Base-by-base conservation (phyloP, 495 filamentous ascomycete genomes). In the Acidomyces sp. region DNA sequence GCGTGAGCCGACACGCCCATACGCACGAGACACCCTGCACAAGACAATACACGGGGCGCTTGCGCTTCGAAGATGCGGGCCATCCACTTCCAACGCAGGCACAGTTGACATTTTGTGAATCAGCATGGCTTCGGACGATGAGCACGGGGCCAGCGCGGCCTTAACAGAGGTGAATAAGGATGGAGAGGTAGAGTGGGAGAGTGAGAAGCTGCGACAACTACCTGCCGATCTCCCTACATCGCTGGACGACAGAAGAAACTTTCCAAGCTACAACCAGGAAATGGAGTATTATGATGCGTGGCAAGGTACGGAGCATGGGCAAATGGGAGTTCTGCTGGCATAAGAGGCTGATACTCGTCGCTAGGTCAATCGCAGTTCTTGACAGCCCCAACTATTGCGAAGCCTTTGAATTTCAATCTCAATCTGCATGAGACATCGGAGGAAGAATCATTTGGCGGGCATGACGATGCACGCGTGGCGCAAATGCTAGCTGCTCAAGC, bases 251-350 rank as follows among this genome's bases (percentile, higher is more conserved):
- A 72, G 88, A 38, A 75, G 78, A 56, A 74, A 69, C 46, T 69
- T 80, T 19, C 71, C 70, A 6, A 57, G 60, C 4, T 65, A 68
- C 17, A 66, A 62, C 24, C 65, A 61, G 33, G 88, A 95, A 66
- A 93, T 85, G 18, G 87, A 96, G 70, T 82, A 94, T 66, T 96
- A 96, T 58, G 90, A 97, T 71, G 92, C 83, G 43, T 97, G 90
- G 90, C 85, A 94, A 78, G 88, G 88, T 94, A 58, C 18, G 43
- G 26, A 7, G 7, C 13, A 13, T 7, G 13, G 26, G 26, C 7
- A 7, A 13, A 13, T 28, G 26, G 13, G 26, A 13, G 26, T 13
- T 7, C 26, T 7, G 13, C 26, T 7, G 7, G 26, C 7, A 7
- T 7, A 7, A 7, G 26, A 26, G 3, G 12, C 21, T 43, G 29